These are phyloP conservation scores for Paraglomus occultum DNA, from an alignment of 192 early-diverging fungal genomes.

Conservation along the genomic window DNA sequence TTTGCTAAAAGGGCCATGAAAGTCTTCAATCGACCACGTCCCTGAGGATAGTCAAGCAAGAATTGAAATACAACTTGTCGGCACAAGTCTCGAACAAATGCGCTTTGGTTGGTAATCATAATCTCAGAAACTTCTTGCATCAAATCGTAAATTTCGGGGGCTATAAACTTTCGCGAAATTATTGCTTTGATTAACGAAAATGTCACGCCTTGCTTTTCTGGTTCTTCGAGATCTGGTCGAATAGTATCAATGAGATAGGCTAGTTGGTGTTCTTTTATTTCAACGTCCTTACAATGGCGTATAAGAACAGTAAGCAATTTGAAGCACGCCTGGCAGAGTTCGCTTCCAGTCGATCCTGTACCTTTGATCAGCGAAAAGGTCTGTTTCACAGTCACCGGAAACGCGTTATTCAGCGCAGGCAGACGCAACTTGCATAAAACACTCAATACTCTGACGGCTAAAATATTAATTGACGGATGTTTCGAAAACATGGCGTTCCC, in stretches of 20 bases:
- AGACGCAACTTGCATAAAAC: conserved; percentile 71
- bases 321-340: conserved; percentile 77
- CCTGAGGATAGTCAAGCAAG: conserved; percentile 94
- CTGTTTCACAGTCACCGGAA: conserved; percentile 75
- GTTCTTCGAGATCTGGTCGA: conserved; percentile 85
- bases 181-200: conserved; percentile 89
- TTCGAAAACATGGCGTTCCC: conserved; percentile 84
- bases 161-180: conserved; percentile 78
- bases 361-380: conserved; percentile 73
- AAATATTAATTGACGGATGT: conserved; percentile 63
- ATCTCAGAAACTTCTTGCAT: conserved; percentile 78
- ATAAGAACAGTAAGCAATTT: conserved; percentile 79
- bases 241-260: conserved; percentile 76
- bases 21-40: conserved; percentile 71
- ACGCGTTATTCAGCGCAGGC: conserved; percentile 60
- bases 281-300: conserved; percentile 68
- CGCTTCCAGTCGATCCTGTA: conserved; percentile 59
- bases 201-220: conserved; percentile 76
- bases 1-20: conserved; percentile 87
- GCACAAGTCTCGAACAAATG: conserved; percentile 78
- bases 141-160: conserved; percentile 91
- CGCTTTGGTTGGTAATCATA: conserved; percentile 84
- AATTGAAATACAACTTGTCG: conserved; percentile 84
- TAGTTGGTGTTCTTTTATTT: conserved; percentile 74
- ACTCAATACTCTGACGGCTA: conserved; percentile 71